Conservation (phyloP, 331 rosid genomes). For the Phaseolus coccineus region DNA sequence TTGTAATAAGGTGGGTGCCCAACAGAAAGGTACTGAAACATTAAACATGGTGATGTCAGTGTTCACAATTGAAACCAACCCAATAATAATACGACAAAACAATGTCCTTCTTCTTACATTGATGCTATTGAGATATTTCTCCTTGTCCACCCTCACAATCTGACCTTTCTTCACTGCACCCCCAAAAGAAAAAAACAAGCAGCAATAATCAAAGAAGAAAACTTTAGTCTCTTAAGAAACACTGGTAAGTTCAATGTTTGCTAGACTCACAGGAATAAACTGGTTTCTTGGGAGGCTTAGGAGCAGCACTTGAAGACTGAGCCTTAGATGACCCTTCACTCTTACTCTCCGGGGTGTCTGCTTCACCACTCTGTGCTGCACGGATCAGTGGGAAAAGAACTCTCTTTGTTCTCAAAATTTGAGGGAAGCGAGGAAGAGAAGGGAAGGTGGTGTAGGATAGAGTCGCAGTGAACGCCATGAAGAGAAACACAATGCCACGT, state of each 20-base stretch:
- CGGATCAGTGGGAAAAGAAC: slow-evolving; percentile 51
- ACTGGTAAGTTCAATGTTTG: not conserved
- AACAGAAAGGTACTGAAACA: slow-evolving; percentile 88
- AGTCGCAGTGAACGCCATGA: slow-evolving; percentile 74
- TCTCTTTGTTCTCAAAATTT: slow-evolving; percentile 53
- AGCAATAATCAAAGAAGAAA: not conserved
- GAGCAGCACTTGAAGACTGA: slow-evolving; percentile 62
- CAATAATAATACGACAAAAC: not conserved
- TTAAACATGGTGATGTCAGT: slow-evolving; percentile 39
- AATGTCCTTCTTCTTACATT: slow-evolving; percentile 67
- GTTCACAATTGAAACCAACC: slow-evolving; percentile 1
- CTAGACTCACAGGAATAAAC: slow-evolving; percentile 79
- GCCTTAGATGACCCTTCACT: slow-evolving; percentile 59
- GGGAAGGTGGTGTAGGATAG: slow-evolving; percentile 55
- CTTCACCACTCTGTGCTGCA: slow-evolving; percentile 66
- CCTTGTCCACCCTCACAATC: slow-evolving; percentile 96
- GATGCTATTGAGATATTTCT: slow-evolving; percentile 85
- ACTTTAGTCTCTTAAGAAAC: slow-evolving; percentile 1
- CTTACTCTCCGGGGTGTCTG: slow-evolving; percentile 56
- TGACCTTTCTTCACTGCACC: slow-evolving; percentile 98
- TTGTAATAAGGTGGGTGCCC: slow-evolving; percentile 97
- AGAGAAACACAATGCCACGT: slow-evolving; percentile 34
- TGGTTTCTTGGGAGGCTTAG: slow-evolving; percentile 72
- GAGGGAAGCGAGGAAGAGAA: slow-evolving; percentile 50
- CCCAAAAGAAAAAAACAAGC: slow-evolving; percentile 16